Evolutionary conservation across 2,329 filamentous ascomycete species (phyloP).

Genomic region (Trichoderma citrinoviride): DNA sequence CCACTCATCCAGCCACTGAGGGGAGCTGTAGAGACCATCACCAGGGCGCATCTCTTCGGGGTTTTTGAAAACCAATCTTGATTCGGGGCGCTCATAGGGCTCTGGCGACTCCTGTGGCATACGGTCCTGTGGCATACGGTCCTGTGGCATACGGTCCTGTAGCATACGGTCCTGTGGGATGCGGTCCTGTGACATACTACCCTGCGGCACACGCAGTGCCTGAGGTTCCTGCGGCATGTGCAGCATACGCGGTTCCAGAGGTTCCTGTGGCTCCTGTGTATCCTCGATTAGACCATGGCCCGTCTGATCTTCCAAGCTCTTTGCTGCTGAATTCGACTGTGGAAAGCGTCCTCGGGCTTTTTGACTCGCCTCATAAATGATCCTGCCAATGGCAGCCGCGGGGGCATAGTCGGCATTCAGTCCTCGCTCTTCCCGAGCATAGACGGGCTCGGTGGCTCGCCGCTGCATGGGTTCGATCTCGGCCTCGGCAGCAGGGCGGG

Average conservation of each 20-base stretch:
- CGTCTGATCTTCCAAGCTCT: conserved; percentile 15
- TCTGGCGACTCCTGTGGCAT: not conserved
- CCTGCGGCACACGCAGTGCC: not conserved
- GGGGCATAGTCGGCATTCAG: conserved; percentile 32
- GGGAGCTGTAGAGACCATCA: conserved; percentile 56
- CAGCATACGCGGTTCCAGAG: not conserved
- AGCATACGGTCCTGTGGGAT: not conserved
- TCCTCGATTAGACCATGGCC: conserved; percentile 3
- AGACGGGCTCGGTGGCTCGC: conserved; percentile 34
- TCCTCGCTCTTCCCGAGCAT: conserved; percentile 28
- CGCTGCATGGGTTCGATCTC: conserved; percentile 28
- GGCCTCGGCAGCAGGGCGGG: conserved; percentile 1
- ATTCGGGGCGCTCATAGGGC: conserved; percentile 22
- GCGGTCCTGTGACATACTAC: too few species aligned
- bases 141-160: not conserved
- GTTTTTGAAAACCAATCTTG: conserved; percentile 43
- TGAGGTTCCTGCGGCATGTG: not conserved
- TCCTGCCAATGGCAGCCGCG: conserved; percentile 26
- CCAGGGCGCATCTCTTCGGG: conserved; percentile 46
- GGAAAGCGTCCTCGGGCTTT: conserved; percentile 10
- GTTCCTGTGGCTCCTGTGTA: conserved; percentile 6
- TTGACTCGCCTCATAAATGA: conserved; percentile 8
- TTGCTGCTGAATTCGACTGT: not conserved
- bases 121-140: not conserved
- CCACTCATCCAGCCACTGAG: conserved; percentile 69